Percentiles rank a stretch among this genome's conserved stretches.
These are phyloP conservation scores for Cytospora piceicola DNA, from an alignment of 2,329 filamentous ascomycete genomes.

Conservation along the genomic window DNA sequence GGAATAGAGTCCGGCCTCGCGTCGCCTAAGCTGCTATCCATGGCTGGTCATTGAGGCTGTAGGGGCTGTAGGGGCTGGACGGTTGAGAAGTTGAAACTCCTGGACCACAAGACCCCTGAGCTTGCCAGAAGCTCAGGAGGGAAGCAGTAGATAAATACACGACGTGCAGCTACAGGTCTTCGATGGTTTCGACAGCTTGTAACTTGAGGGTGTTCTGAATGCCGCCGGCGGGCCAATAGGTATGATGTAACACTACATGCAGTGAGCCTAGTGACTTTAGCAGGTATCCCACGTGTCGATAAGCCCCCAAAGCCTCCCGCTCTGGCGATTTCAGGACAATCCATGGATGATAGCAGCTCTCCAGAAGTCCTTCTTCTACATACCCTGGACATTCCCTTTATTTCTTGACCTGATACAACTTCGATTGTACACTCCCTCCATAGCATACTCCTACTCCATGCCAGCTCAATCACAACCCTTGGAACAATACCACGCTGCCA, in stretches of 20 bases:
- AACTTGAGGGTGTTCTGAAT: background rate
- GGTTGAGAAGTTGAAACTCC: background rate
- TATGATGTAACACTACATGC: slow-evolving; percentile 1
- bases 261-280: background rate
- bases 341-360: background rate
- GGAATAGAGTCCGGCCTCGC: slow-evolving; percentile 29
- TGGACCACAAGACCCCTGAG: slow-evolving; percentile 11
- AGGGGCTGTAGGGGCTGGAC: background rate
- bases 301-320: background rate
- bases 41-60: slow-evolving; percentile 8
- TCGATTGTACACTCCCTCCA: background rate
- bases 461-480: background rate
- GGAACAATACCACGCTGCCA: background rate
- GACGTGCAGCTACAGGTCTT: background rate
- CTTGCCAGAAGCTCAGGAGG: background rate
- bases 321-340: slow-evolving; percentile 18
- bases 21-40: slow-evolving; percentile 29
- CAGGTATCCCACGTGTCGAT: background rate
- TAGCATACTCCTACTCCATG: background rate
- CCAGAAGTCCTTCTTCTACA: background rate
- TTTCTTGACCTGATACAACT: background rate
- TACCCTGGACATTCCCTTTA: background rate
- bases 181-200: background rate
- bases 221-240: background rate
- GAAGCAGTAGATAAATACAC: background rate